Base-by-base conservation (phyloP, 768 basidiomycete species). In the Guyanaporus albipodus region DNA sequence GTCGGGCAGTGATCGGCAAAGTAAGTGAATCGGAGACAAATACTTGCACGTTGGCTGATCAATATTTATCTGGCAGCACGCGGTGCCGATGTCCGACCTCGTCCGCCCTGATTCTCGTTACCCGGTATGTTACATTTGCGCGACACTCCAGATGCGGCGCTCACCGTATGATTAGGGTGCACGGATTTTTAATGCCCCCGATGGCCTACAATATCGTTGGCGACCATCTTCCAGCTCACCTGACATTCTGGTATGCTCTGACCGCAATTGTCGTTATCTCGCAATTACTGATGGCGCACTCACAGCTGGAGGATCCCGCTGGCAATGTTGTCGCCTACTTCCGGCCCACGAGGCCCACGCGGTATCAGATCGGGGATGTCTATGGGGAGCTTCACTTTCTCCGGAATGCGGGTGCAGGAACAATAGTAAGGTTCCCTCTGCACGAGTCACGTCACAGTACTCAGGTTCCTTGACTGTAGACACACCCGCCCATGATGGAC, bases 401-500 rank as follows among this genome's bases (percentile, higher is more conserved):
- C 65, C 83, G 85, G 60, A 76, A 71, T 41, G 87, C 85, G 46
- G 89, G 90, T 38, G 78, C 81, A 58, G 87, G 88, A 38, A 87
- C 87, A 47, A 86, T 91, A 70, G 89, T 90, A 70, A 69, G 54
- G 48, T 33, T 42, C 40, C n/a, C 29, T 59, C 59, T 55, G 38
- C 47, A 42, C 34, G 50, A 45, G 48, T 53, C 42, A 41, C 43
- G 50, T 55, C 61, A 52, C 38, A 8, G 36, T 48, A 24, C 57
- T 68, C 45, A 66, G 56, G 49, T 55, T 51, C 26, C 41, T 41
- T 53, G 52, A 42, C 40, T 48, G 42, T 61, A 89, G 87, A 86
- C 81, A 74, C 88, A 89, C 62, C 88, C 87, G 42, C 89, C 89
- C 55, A 83, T 91, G 67, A 91, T 91, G 89, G 87, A 91, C 73